Percentiles rank a stretch among this genome's conserved stretches.
phyloP scores from a whole-genome alignment of 345 rosid species.

The Cardamine chenopodiifolia region DNA sequence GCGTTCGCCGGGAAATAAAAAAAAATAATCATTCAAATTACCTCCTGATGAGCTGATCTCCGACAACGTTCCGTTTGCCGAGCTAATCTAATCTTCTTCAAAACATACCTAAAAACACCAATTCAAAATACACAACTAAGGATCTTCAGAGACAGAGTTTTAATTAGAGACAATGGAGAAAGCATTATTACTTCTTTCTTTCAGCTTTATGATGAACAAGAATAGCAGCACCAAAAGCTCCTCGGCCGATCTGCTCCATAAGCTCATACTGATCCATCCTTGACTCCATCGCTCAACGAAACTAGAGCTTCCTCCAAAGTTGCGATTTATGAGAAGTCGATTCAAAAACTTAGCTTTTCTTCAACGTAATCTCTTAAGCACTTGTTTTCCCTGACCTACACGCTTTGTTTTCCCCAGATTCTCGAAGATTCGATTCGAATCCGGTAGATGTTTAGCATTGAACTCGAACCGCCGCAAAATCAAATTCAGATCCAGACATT shows the following conservation, averaged over 20 bases:
- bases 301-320: constrained; percentile 20
- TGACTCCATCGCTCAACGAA: constrained; percentile 65
- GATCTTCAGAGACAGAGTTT: background rate
- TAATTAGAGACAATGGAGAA: background rate
- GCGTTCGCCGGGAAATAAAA: too few species aligned
- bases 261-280: constrained; percentile 99
- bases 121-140: background rate
- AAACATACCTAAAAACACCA: constrained; percentile 63
- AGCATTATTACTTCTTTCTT: constrained; percentile 67
- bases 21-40: too few species aligned
- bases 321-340: too few species aligned
- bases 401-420: constrained; percentile 29
- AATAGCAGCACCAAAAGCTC: constrained; percentile 98
- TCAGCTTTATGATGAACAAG: constrained; percentile 88
- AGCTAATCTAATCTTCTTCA: constrained; percentile 98
- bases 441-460: constrained; percentile 11
- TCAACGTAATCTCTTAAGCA: constrained; percentile 20
- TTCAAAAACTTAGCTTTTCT: constrained; percentile 29
- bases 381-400: constrained; percentile 31
- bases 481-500: constrained; percentile 41
- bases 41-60: constrained; percentile 99
- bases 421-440: constrained; percentile 11
- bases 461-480: constrained; percentile 1
- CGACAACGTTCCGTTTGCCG: constrained; percentile 94
- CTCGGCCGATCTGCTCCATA: constrained; percentile 99